A percentile compares a stretch with the other conserved stretches of the same genome.
phyloP scores from a whole-genome alignment of 2,329 filamentous ascomycete species.

The Aspergillus sp. region DNA sequence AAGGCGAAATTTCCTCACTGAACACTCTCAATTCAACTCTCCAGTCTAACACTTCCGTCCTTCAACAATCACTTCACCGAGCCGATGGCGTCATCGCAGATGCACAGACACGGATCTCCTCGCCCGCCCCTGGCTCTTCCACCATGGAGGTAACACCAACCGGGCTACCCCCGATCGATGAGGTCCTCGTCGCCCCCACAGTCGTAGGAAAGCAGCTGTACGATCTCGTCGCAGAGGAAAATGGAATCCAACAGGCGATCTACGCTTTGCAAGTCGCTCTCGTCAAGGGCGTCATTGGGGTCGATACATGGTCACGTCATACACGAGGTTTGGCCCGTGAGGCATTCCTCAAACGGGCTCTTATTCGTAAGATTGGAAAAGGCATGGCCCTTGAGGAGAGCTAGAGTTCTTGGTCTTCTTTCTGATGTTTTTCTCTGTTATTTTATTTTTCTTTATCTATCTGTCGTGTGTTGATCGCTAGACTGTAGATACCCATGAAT shows the following conservation, averaged over 20 bases:
- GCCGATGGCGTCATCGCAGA: slow-evolving; percentile 74
- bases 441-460: not conserved
- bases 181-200: slow-evolving; percentile 86
- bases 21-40: slow-evolving; percentile 67
- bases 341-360: slow-evolving; percentile 42
- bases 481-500: not conserved
- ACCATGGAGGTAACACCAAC: slow-evolving; percentile 26
- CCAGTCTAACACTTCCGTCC: slow-evolving; percentile 69
- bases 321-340: slow-evolving; percentile 45
- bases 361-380: slow-evolving; percentile 42
- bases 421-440: not conserved
- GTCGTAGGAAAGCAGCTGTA: slow-evolving; percentile 93
- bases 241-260: slow-evolving; percentile 78
- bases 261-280: slow-evolving; percentile 54
- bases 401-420: not conserved
- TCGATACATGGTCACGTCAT: slow-evolving; percentile 44
- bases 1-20: slow-evolving; percentile 68
- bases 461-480: not conserved
- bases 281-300: slow-evolving; percentile 40
- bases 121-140: slow-evolving; percentile 10
- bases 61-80: slow-evolving; percentile 70
- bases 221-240: slow-evolving; percentile 80
- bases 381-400: slow-evolving; percentile 41
- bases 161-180: slow-evolving; percentile 72
- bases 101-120: slow-evolving; percentile 55